phyloP scores from a whole-genome alignment of 176 grass and related monocot genomes.

The Rhynchospora tenuis region DNA sequence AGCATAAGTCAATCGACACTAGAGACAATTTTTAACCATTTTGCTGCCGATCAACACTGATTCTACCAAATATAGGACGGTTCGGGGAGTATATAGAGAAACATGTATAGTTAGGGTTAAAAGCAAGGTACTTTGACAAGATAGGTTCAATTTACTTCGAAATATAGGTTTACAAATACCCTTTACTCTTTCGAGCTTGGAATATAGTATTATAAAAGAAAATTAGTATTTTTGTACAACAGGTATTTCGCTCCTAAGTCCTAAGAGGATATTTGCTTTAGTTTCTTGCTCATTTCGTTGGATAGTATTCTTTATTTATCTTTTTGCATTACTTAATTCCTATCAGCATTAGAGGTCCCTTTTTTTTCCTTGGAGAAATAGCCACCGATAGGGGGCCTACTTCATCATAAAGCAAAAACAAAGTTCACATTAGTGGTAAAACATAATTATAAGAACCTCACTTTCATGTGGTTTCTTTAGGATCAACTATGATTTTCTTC shows the following conservation, averaged over 20 bases:
- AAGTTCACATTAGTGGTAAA: background rate
- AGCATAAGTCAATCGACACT: constrained; percentile 54
- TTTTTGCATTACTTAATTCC: background rate
- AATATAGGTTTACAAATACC: background rate
- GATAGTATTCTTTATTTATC: too few relatives aligned
- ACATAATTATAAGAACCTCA: background rate
- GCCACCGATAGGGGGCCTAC: too few relatives aligned
- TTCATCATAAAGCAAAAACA: too few relatives aligned
- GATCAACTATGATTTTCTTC: background rate
- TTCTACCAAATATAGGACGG: constrained; percentile 1
- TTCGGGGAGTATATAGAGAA: background rate
- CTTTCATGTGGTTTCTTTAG: background rate
- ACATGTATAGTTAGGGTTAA: background rate
- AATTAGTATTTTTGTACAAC: background rate
- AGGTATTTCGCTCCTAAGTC: background rate
- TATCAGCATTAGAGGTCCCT: background rate
- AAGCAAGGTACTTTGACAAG: background rate
- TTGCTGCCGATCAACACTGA: constrained; percentile 34
- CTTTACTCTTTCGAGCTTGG: background rate
- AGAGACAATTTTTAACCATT: constrained; percentile 53
- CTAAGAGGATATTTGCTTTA: background rate
- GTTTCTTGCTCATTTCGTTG: background rate
- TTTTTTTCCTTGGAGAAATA: too few relatives aligned
- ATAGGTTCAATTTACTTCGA: background rate
- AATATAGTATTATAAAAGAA: background rate